Base-by-base conservation (phyloP, 2,329 filamentous ascomycete genomes). In the Neospermospora avenae region DNA sequence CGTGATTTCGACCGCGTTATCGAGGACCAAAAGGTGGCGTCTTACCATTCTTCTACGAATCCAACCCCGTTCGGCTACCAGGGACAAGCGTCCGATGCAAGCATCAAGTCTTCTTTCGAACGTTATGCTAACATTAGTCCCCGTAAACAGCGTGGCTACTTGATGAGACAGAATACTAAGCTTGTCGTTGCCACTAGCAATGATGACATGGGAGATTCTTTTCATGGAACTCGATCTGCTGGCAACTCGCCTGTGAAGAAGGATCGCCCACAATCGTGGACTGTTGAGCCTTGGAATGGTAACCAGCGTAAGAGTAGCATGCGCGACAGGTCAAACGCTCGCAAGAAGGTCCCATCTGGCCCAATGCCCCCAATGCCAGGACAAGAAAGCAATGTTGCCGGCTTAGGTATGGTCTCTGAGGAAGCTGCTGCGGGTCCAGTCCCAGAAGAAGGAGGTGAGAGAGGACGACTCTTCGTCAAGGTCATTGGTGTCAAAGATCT, bases 131-230 rank as follows among this genome's bases (percentile, higher is more conserved):
- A 91, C 82, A 72, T 78, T 70, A 81, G 75, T 71, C 70, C 77
- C 69, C 80, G 76, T 68, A 81, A 81, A 85, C 89, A 97, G 93
- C 93, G 96, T 79, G 95, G 95, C 59, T 99, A 99, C 72, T 82
- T 98, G 48, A 99, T 98, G 93, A 87, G 95, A 70, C 93, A 99
- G 70, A 99, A 98, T 76, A 98, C 93, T 3, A 98, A 98, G 75
- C 84, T 99, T 57, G 91, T 99, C 54, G 86, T 96, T 53, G 95
- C 95, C n/a, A 96, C 88, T 73, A 81, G 83, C 48, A 81, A 81
- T 60, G 73, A 77, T 59, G 88, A 91, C 74, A 88, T 89, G 66
- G 76, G 79, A 34, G 79, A 88, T 73, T 71, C 86, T 75, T 65
- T 76, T 65, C 75, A 78, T 22, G 70, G 74, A 48, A 80, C 80